These are phyloP conservation scores for Balamuthia mandrillaris DNA, from an alignment of 208 protist genomes.

Conservation along the genomic window DNA sequence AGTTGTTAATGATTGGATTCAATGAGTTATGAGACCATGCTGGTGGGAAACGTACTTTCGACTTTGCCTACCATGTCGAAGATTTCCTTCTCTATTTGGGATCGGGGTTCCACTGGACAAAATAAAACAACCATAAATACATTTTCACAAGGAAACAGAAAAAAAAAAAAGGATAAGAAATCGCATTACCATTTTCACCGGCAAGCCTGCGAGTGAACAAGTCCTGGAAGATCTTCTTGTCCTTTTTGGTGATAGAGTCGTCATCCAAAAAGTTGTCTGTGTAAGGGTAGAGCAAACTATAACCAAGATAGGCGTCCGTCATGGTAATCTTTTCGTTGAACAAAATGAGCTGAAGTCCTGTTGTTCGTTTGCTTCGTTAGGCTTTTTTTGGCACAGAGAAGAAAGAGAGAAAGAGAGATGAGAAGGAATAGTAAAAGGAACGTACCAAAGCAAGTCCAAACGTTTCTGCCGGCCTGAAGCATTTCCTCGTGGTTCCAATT, in stretches of 20 bases:
- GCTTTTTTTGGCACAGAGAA: too few relatives aligned
- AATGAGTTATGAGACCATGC: too few relatives aligned
- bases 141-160: too few relatives aligned
- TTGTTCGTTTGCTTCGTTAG: too few relatives aligned
- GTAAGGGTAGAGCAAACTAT: constrained; percentile 17
- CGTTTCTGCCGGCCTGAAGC: constrained; percentile 17
- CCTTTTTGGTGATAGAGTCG: constrained; percentile 22
- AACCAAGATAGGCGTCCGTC: constrained; percentile 16
- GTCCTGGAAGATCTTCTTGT: constrained; percentile 23
- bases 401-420: too few relatives aligned
- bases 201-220: constrained; percentile 13
- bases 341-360: constrained; percentile 19
- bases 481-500: constrained; percentile 35
- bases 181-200: neutral
- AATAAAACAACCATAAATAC: too few relatives aligned
- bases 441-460: constrained; percentile 35
- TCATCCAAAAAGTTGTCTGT: constrained; percentile 31
- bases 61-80: constrained; percentile 17
- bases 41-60: neutral
- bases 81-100: constrained; percentile 7
- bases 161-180: too few relatives aligned
- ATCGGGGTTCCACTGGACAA: constrained; percentile 7
- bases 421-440: too few relatives aligned
- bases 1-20: neutral
- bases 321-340: constrained; percentile 11